Conservation (phyloP, 331 rosid species). For the Rhamnella rubrinervis region DNA sequence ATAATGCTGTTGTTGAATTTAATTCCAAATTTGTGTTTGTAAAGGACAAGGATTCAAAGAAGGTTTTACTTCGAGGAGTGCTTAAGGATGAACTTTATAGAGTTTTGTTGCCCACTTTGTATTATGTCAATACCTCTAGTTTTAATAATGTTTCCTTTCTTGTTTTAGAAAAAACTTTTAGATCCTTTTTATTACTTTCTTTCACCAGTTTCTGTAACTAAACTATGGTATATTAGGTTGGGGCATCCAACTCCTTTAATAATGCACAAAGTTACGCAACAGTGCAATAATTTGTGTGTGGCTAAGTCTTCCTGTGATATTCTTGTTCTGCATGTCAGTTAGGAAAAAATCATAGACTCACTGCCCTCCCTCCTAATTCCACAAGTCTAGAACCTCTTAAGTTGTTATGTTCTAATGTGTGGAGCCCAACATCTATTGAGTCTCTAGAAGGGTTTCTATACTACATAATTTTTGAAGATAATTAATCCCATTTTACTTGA, state of each 20-base stretch:
- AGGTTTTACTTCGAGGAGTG: background rate
- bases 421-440: background rate
- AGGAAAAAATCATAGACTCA: background rate
- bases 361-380: background rate
- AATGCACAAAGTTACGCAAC: background rate
- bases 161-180: too few relatives aligned
- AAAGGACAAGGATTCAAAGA: too few relatives aligned
- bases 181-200: too few relatives aligned
- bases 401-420: background rate
- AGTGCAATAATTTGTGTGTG: background rate
- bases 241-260: background rate
- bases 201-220: too few relatives aligned
- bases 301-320: background rate
- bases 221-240: background rate
- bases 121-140: too few relatives aligned
- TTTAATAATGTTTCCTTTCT: too few relatives aligned
- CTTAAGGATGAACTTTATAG: background rate
- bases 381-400: background rate
- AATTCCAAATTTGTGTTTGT: too few relatives aligned
- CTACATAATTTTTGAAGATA: background rate
- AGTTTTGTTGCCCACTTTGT: too few relatives aligned
- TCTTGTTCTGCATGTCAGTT: background rate
- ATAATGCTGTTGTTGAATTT: background rate
- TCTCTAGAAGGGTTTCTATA: background rate
- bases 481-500: background rate